Evolutionary conservation across 176 grass and related monocot genomes (phyloP), one percentile per base, ranked within the genome.

Genomic region (Tillandsia fasciculata): DNA sequence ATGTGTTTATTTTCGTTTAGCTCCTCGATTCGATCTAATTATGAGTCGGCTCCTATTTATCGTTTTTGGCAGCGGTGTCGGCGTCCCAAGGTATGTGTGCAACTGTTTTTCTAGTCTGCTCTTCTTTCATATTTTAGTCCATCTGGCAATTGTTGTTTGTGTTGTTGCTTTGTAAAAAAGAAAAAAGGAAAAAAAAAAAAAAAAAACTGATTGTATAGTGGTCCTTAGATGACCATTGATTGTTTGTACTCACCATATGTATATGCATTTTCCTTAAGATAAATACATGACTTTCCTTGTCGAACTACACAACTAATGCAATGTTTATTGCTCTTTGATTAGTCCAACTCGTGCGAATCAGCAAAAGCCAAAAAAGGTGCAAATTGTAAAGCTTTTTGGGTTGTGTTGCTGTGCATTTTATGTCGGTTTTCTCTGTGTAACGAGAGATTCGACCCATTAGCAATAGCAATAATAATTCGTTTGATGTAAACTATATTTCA

Each of bases 161-260:
- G 66, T 70, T 63, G 28, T 28, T 72, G 64, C 68, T 68, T 63
- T 79, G 69, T 67, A 71, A 79, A 79, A 79, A 79, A 77, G 22
- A 42, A 42, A 42, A 6, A 33, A 33, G 3, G 5, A 33, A 33
- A 6, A 79, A 79, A 77, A 20, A 42, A 42, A 42, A 42, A 69
- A n/a, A 66, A 26, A 76, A 14, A 63, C 53, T 26, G 66, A 58
- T 50, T 78, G 76, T 78, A 78, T 78, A 78, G 66, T 69, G 20
- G 56, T 61, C 10, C 33, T 6, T 42, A 42, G 33, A 61, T 61
- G 56, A 20, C 56, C 10, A n/a, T 61, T 61, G 13, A 69, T 42
- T 69, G n/a, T 33, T 33, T 69, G 14, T 14, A 28, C 23, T 69
- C 11, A 9, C 14, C n/a, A 69, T 49, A 69, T 27, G 66, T 14